Conservation (phyloP, 768 basidiomycete genomes). For the Lactarius deliciosus region DNA sequence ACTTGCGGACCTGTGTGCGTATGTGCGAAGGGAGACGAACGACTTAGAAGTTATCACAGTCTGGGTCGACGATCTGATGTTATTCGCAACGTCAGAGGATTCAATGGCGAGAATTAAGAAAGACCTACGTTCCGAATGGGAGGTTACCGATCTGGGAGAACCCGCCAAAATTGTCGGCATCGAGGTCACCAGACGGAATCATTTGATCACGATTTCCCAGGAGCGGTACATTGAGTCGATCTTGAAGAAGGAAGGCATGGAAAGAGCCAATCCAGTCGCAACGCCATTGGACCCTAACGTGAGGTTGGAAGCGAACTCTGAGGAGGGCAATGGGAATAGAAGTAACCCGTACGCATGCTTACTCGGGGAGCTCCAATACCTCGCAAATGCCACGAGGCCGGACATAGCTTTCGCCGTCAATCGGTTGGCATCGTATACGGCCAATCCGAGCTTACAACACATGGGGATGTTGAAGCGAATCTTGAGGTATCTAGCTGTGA, state of each 20-base stretch:
- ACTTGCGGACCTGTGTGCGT: accelerated
- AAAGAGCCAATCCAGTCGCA: accelerated
- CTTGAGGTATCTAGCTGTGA: neutral
- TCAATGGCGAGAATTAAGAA: no score
- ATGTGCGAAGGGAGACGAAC: accelerated
- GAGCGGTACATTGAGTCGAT: neutral
- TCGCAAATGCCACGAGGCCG: neutral
- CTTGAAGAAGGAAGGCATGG: neutral
- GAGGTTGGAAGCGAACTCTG: neutral
- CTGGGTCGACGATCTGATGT: neutral
- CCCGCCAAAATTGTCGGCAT: neutral
- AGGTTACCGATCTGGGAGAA: neutral
- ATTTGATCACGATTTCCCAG: neutral
- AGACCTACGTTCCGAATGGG: neutral
- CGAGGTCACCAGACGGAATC: neutral
- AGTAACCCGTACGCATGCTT: neutral
- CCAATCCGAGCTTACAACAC: neutral
- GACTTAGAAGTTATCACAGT: neutral
- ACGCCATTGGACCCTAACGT: neutral
- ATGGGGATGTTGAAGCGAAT: neutral
- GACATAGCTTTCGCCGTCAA: neutral
- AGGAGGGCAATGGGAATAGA: neutral
- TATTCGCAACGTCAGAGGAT: neutral
- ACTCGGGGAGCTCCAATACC: neutral
- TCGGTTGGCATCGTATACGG: neutral